A percentile compares a stretch with the other conserved stretches of the same genome.
These are phyloP conservation scores for Coemansia furcata DNA, from an alignment of 192 early-diverging fungal genomes.

Conservation along the genomic window DNA sequence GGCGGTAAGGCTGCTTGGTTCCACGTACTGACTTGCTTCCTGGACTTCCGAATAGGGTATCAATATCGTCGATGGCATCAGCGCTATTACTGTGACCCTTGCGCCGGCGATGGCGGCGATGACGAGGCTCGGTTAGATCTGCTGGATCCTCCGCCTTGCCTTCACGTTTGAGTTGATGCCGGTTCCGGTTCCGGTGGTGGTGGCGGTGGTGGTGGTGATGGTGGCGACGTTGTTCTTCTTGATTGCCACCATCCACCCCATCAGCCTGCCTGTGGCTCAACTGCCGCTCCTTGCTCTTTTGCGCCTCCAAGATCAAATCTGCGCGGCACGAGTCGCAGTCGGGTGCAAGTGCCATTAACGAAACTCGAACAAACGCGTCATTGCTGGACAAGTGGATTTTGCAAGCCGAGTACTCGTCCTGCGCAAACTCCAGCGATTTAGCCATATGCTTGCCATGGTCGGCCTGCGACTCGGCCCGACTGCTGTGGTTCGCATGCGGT, in stretches of 20 bases:
- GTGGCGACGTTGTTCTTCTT: constrained; percentile 2
- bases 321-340: constrained; percentile 39
- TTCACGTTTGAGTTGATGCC: not conserved
- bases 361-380: constrained; percentile 37
- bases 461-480: not conserved
- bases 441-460: constrained; percentile 2
- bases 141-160: not conserved
- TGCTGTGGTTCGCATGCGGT: not conserved
- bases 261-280: constrained; percentile 17
- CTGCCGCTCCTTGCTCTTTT: constrained; percentile 31
- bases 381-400: constrained; percentile 39
- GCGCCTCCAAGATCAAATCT: constrained; percentile 19
- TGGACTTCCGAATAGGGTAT: constrained; percentile 18
- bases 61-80: constrained; percentile 33
- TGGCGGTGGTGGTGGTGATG: constrained; percentile 9
- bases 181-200: not conserved
- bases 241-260: not conserved
- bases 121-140: not conserved
- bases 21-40: constrained; percentile 3
- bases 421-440: constrained; percentile 25
- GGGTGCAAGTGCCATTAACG: constrained; percentile 46
- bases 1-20: not conserved
- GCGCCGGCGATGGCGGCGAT: constrained; percentile 21
- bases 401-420: constrained; percentile 40
- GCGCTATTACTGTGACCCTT: not conserved